Conservation (phyloP, 176 grass and related monocot species). For the Oryza glaberrima region DNA sequence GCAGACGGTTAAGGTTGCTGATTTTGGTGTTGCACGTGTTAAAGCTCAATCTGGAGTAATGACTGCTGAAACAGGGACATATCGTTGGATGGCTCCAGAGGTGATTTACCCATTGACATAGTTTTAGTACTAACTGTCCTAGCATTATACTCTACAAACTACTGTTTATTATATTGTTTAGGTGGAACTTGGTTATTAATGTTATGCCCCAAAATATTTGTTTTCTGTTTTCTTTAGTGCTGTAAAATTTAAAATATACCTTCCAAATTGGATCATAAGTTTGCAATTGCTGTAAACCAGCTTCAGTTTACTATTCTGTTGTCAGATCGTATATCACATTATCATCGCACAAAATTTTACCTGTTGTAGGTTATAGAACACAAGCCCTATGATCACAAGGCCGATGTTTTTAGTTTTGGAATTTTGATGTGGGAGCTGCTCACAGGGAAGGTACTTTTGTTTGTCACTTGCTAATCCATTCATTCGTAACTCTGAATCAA, state of each 20-base stretch:
- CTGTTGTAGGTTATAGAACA: slow-evolving; percentile 91
- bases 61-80: slow-evolving; percentile 99
- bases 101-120: slow-evolving; percentile 42
- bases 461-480: slow-evolving; percentile 13
- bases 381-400: slow-evolving; percentile 98
- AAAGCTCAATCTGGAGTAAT: slow-evolving; percentile 98
- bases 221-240: neutral
- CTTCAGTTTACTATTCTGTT: neutral
- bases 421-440: slow-evolving; percentile 97
- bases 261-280: slow-evolving; percentile 15
- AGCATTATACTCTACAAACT: neutral
- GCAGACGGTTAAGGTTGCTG: slow-evolving; percentile 95
- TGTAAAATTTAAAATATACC: neutral
- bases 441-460: slow-evolving; percentile 80
- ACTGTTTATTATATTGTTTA: slow-evolving; percentile 15
- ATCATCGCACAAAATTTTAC: slow-evolving; percentile 16
- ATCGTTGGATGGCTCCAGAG: slow-evolving; percentile 99
- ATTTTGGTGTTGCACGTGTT: slow-evolving; percentile 98
- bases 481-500: slow-evolving; percentile 18
- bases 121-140: slow-evolving; percentile 13
- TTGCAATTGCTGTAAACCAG: slow-evolving; percentile 10
- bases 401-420: slow-evolving; percentile 99
- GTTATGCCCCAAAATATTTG: neutral
- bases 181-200: neutral
- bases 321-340: neutral